Evolutionary conservation across 2,329 filamentous ascomycete species (phyloP), one percentile per base, ranked within the genome.

Genomic region (Colletotrichum horii): DNA sequence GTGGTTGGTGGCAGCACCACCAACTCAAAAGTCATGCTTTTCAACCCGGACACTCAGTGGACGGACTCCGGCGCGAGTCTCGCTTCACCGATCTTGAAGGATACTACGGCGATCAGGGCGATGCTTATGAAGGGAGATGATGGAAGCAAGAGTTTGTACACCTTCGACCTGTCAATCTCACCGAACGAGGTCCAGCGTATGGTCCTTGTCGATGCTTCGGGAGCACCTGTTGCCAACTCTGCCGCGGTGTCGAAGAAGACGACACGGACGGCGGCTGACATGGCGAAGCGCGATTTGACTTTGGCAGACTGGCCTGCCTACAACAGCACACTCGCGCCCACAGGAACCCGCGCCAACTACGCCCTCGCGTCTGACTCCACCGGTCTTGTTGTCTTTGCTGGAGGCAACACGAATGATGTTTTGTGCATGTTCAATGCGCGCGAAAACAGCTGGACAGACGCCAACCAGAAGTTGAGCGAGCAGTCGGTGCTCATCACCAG

Each of bases 381-480:
- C 77, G 94, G 94, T 5, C 85, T 93, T 78, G 91, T 96, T 3
- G 94, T 97, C 16, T 92, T 98, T 76, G 68, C 76, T 3, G 74
- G 74, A 65, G 74, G 74, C 30, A 92, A 90, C 79, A 84, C 87
- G 8, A 85, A 93, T 2, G 90, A 94, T 76, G 89, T 94, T 0
- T 81, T 98, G 7, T 91, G 90, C 78, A 91, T 98, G 75, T 98
- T 98, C 83, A 89, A 98, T 80, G 92, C 92, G 60, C 90, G 89
- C 14, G 85, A 91, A 61, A 98, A 98, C 82, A 87, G 88, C 61
- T 98, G 96, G 96, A 84, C 94, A 26, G 93, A 98, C 81, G 89
- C 94, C 1, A 91, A 91, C 0, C 85, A 89, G 8, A 83, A 95
- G 28, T 91, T 98, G 76, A 87, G 85, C 24, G 88, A 84, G 8